A percentile compares a stretch with the other conserved stretches of the same genome.
Evolutionary conservation across 2,329 filamentous ascomycete genomes (phyloP).

Genomic region (Cladosporium phlei): DNA sequence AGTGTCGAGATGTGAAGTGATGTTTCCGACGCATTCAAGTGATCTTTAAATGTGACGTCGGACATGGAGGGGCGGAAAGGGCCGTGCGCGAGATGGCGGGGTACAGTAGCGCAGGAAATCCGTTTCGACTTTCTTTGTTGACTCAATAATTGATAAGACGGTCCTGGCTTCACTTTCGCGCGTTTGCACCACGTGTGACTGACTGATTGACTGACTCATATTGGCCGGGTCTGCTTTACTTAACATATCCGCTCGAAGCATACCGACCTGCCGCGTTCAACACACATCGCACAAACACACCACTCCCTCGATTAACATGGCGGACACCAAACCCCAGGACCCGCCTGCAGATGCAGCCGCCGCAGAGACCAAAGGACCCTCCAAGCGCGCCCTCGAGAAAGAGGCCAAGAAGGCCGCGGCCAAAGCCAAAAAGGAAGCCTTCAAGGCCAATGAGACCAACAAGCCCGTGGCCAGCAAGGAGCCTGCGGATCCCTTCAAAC

Average conservation of each 20-base stretch:
- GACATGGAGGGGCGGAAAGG: too few relatives aligned
- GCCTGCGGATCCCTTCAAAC: constrained; percentile 45
- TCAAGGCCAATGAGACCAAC: constrained; percentile 32
- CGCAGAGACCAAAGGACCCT: constrained; percentile 32
- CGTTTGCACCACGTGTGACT: background rate
- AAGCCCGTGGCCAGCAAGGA: constrained; percentile 29
- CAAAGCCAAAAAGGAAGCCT: constrained; percentile 39
- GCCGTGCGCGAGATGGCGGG: too few relatives aligned
- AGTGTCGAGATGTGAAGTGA: too few relatives aligned
- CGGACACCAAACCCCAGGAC: constrained; percentile 21
- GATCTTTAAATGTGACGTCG: too few relatives aligned
- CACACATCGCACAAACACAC: background rate
- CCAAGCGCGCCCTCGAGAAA: constrained; percentile 47
- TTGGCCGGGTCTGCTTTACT: background rate
- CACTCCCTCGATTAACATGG: constrained; percentile 20
- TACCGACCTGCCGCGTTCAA: background rate
- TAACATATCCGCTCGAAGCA: background rate
- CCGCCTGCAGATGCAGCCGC: constrained; percentile 12
- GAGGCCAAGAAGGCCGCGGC: constrained; percentile 47
- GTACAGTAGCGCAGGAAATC: constrained; percentile 2
- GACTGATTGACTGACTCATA: background rate
- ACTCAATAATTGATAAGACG: constrained; percentile 8
- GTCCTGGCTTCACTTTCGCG: too few relatives aligned
- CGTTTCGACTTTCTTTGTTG: constrained; percentile 7
- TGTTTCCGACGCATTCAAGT: too few relatives aligned